phyloP scores from a whole-genome alignment of 495 filamentous ascomycete species.

The Lepraria neglecta region DNA sequence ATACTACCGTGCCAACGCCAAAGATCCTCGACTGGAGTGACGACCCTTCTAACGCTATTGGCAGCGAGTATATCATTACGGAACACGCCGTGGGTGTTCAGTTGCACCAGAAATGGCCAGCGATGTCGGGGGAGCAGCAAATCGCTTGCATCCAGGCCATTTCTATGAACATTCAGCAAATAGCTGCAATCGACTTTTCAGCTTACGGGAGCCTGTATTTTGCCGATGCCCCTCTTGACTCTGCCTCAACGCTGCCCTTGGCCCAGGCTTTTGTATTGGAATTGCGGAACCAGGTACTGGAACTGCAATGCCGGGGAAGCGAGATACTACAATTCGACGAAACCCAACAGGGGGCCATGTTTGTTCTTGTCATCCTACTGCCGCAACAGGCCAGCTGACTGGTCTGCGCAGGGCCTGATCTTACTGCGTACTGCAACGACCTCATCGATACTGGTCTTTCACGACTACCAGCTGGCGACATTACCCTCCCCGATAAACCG shows the following conservation, averaged over 20 bases:
- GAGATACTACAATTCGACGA: slow-evolving; percentile 30
- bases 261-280: slow-evolving; percentile 38
- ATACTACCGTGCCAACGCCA: slow-evolving; percentile 36
- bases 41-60: slow-evolving; percentile 34
- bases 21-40: slow-evolving; percentile 40
- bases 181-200: slow-evolving; percentile 37
- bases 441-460: slow-evolving; percentile 38
- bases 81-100: slow-evolving; percentile 37
- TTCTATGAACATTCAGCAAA: slow-evolving; percentile 30
- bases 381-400: slow-evolving; percentile 19
- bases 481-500: slow-evolving; percentile 18
- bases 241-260: slow-evolving; percentile 28
- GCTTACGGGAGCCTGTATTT: slow-evolving; percentile 41
- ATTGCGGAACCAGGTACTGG: slow-evolving; percentile 40
- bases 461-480: slow-evolving; percentile 28
- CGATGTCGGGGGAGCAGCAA: slow-evolving; percentile 37
- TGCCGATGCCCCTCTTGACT: slow-evolving; percentile 29
- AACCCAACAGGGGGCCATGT: slow-evolving; percentile 42
- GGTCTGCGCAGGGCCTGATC: slow-evolving; percentile 30
- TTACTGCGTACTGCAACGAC: slow-evolving; percentile 31
- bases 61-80: slow-evolving; percentile 44
- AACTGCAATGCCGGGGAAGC: slow-evolving; percentile 34
- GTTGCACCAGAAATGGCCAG: slow-evolving; percentile 36
- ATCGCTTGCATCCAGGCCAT: slow-evolving; percentile 35
- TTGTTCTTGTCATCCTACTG: slow-evolving; percentile 24